These are phyloP conservation scores for Exophiala viscosa DNA, from an alignment of 2,329 filamentous ascomycete genomes.

Conservation along the genomic window DNA sequence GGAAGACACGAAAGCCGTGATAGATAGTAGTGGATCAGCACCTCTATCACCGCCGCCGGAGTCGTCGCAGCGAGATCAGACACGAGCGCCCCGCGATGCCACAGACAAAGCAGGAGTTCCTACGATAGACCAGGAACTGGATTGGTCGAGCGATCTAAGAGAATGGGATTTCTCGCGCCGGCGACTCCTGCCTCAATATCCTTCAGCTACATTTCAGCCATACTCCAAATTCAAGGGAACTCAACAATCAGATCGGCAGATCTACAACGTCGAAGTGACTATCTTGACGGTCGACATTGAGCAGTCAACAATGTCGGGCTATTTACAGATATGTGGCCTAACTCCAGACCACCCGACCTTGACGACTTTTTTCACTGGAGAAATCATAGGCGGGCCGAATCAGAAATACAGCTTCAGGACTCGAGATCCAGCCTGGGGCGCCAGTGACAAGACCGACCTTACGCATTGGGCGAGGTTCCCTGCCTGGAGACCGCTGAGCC, in stretches of 20 bases:
- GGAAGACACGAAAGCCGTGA: background rate
- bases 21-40: background rate
- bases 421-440: slow-evolving; percentile 84
- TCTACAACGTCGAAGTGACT: slow-evolving; percentile 94
- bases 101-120: slow-evolving; percentile 12
- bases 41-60: slow-evolving; percentile 4
- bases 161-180: slow-evolving; percentile 26
- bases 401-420: slow-evolving; percentile 93
- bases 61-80: background rate
- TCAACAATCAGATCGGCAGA: slow-evolving; percentile 86
- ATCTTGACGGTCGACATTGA: slow-evolving; percentile 94
- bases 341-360: slow-evolving; percentile 96
- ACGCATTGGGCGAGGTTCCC: slow-evolving; percentile 90
- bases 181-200: slow-evolving; percentile 61
- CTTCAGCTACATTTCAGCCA: slow-evolving; percentile 79
- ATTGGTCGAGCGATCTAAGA: slow-evolving; percentile 15
- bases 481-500: slow-evolving; percentile 74
- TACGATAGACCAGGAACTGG: slow-evolving; percentile 22
- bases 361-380: slow-evolving; percentile 96
- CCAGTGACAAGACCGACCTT: slow-evolving; percentile 83
- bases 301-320: slow-evolving; percentile 92
- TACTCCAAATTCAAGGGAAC: slow-evolving; percentile 87
- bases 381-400: slow-evolving; percentile 70
- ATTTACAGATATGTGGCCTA: slow-evolving; percentile 93
- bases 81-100: background rate